A percentile compares a stretch with the other conserved stretches of the same genome.
These are phyloP conservation scores for Helenozyma rhizophorensis DNA, from an alignment of 805 yeast species.

Conservation along the genomic window DNA sequence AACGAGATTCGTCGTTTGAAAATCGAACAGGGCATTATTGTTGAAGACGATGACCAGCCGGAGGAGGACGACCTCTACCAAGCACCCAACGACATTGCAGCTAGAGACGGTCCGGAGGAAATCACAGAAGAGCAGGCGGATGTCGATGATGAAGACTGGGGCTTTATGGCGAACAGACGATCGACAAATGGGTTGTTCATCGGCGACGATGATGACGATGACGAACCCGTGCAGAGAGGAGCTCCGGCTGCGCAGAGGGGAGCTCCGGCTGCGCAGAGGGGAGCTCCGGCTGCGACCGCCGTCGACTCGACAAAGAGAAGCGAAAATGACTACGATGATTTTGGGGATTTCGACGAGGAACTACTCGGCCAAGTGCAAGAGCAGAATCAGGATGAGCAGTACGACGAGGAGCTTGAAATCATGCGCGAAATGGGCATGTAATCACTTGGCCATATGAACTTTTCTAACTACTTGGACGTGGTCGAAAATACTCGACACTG, in stretches of 20 bases:
- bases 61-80: conserved; percentile 9
- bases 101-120: conserved; percentile 8
- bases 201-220: conserved; percentile 33
- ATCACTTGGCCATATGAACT: conserved; percentile 5
- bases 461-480: conserved; percentile 46
- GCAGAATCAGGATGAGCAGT: conserved; percentile 3
- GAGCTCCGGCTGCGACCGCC: not conserved
- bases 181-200: conserved; percentile 24
- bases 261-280: not conserved
- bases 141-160: conserved; percentile 18
- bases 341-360: conserved; percentile 12
- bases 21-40: conserved; percentile 17
- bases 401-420: conserved; percentile 28
- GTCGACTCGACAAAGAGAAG: too few relatives aligned
- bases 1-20: conserved; percentile 14
- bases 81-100: conserved; percentile 5
- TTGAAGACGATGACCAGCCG: conserved; percentile 4
- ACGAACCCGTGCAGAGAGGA: too few relatives aligned
- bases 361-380: conserved; percentile 1
- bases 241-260: not conserved
- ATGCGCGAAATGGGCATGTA: conserved; percentile 37
- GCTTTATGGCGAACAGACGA: conserved; percentile 11
- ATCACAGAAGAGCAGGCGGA: conserved; percentile 2
- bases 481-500: conserved; percentile 44
- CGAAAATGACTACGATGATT: conserved; percentile 21